These are phyloP conservation scores for Coemansia sp. DNA, from an alignment of 192 early-diverging fungal genomes.

Conservation along the genomic window DNA sequence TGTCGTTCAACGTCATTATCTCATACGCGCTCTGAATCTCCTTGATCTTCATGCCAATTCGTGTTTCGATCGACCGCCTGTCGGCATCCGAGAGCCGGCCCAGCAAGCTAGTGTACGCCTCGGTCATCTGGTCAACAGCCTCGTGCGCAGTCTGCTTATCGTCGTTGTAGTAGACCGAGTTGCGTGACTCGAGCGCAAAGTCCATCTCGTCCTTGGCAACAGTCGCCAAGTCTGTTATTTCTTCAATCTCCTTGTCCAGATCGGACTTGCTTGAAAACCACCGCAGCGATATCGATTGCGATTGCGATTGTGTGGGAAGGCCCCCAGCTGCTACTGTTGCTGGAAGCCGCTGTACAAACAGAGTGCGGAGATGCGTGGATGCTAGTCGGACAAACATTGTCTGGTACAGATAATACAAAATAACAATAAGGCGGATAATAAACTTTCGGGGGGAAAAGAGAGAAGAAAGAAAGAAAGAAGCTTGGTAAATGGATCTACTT, in stretches of 20 bases:
- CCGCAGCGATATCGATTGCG: not conserved
- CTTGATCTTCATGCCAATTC: conserved; percentile 51
- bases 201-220: conserved; percentile 53
- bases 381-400: conserved; percentile 21
- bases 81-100: conserved; percentile 23
- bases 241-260: conserved; percentile 47
- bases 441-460: conserved; percentile 1
- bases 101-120: conserved; percentile 27
- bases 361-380: conserved; percentile 16
- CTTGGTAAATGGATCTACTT: too few relatives aligned
- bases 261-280: conserved; percentile 3
- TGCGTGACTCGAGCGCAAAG: conserved; percentile 51
- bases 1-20: conserved; percentile 44
- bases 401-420: conserved; percentile 2
- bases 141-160: conserved; percentile 46
- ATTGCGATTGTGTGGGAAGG: not conserved
- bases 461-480: conserved; percentile 5
- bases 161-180: conserved; percentile 53
- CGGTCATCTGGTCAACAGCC: conserved; percentile 46
- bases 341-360: conserved; percentile 9
- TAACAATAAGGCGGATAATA: not conserved
- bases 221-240: conserved; percentile 43
- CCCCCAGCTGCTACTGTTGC: not conserved
- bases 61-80: conserved; percentile 15
- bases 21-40: conserved; percentile 52